These are phyloP conservation scores for Rostrohypoxylon terebratum DNA, from an alignment of 495 filamentous ascomycete genomes.

Conservation along the genomic window DNA sequence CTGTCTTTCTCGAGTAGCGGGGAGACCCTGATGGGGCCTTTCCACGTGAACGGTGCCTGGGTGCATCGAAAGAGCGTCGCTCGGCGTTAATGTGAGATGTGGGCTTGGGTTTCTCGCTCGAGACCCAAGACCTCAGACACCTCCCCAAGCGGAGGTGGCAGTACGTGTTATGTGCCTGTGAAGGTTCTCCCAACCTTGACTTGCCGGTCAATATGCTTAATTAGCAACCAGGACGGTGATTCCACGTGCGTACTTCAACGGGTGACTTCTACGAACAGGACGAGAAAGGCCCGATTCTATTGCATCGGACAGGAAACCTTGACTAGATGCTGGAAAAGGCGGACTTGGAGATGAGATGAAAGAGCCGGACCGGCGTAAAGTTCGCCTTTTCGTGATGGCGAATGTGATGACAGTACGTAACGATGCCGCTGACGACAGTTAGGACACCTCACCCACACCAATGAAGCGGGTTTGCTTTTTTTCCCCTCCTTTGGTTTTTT, in stretches of 20 bases:
- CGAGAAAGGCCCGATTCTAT: constrained; percentile 34
- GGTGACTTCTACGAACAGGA: constrained; percentile 24
- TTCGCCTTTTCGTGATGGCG: constrained; percentile 9
- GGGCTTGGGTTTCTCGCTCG: constrained; percentile 14
- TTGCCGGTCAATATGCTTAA: constrained; percentile 24
- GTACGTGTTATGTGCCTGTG: constrained; percentile 22
- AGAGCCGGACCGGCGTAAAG: constrained; percentile 10
- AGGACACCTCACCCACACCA: constrained; percentile 33
- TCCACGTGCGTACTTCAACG: constrained; percentile 23
- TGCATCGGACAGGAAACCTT: constrained; percentile 19
- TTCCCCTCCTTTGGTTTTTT: background rate
- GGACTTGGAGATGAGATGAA: constrained; percentile 16
- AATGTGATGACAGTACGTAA: constrained; percentile 33
- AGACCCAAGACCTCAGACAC: constrained; percentile 2
- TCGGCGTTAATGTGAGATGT: constrained; percentile 23
- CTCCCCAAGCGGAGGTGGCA: constrained; percentile 2
- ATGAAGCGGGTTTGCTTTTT: constrained; percentile 34
- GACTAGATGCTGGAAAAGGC: constrained; percentile 21
- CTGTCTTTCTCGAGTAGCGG: constrained; percentile 21
- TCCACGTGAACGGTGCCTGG: constrained; percentile 40
- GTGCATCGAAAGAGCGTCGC: constrained; percentile 23
- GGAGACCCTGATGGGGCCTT: constrained; percentile 43
- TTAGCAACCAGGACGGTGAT: constrained; percentile 34
- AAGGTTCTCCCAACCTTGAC: constrained; percentile 4
- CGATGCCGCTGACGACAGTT: constrained; percentile 38